These are phyloP conservation scores for Aureobasidium musti DNA, from an alignment of 2,329 filamentous ascomycete genomes.

Conservation along the genomic window DNA sequence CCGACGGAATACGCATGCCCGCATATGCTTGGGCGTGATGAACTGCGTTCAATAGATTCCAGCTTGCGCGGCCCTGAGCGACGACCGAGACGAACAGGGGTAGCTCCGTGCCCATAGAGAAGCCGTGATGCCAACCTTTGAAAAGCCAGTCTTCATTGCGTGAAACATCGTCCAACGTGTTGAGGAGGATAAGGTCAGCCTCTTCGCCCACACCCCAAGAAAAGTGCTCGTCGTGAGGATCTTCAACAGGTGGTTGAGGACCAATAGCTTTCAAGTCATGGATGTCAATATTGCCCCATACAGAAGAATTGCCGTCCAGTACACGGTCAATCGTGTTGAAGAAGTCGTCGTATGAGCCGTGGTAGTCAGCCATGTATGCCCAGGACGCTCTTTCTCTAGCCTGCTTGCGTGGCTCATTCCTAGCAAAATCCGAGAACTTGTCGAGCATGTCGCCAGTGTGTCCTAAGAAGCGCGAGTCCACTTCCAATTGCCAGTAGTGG, in stretches of 20 bases:
- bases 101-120: constrained; percentile 35
- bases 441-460: constrained; percentile 76
- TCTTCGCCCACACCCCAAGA: constrained; percentile 84
- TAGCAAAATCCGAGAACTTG: constrained; percentile 58
- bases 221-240: constrained; percentile 68
- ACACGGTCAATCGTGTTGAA: constrained; percentile 39
- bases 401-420: constrained; percentile 57
- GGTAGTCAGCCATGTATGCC: constrained; percentile 54
- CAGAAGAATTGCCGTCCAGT: constrained; percentile 38
- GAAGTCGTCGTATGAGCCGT: constrained; percentile 52
- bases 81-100: constrained; percentile 45
- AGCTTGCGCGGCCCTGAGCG: constrained; percentile 42
- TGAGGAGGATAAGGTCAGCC: constrained; percentile 63
- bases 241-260: constrained; percentile 67
- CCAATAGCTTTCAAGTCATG: constrained; percentile 65
- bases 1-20: constrained; percentile 41
- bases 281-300: constrained; percentile 43
- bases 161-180: constrained; percentile 29
- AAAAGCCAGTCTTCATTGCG: constrained; percentile 41
- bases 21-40: constrained; percentile 42
- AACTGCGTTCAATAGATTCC: constrained; percentile 40
- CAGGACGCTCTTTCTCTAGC: constrained; percentile 58
- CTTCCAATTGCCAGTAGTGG: constrained; percentile 79
- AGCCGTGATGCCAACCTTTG: constrained; percentile 40
- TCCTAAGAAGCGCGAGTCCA: constrained; percentile 73